Evolutionary conservation across 2,329 filamentous ascomycete genomes (phyloP).

Genomic region (Xylaria polymorpha): DNA sequence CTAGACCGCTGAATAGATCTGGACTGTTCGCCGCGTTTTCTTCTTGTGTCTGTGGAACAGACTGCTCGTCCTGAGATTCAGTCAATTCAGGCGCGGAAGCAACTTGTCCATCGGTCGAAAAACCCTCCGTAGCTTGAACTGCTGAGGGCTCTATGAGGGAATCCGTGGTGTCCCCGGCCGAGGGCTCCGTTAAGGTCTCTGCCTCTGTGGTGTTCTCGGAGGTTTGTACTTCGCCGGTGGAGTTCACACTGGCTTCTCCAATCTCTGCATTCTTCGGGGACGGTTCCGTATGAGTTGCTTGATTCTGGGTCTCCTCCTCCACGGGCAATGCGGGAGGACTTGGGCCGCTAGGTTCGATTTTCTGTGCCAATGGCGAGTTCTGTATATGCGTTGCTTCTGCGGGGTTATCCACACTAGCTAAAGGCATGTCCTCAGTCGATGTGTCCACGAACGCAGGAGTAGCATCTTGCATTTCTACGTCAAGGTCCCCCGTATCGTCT

Average conservation of each 20-base stretch:
- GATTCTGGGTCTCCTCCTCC: not conserved
- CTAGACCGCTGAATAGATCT: conserved; percentile 59
- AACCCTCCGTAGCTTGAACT: conserved; percentile 12
- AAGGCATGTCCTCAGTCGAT: conserved; percentile 13
- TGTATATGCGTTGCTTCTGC: conserved; percentile 5
- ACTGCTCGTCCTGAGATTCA: conserved; percentile 33
- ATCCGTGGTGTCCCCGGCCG: not conserved
- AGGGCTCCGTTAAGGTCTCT: not conserved
- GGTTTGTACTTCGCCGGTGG: conserved; percentile 4
- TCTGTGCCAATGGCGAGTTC: conserved; percentile 31
- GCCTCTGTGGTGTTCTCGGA: not conserved
- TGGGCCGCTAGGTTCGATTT: conserved; percentile 19
- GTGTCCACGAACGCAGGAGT: conserved; percentile 4
- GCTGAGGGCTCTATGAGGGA: not conserved
- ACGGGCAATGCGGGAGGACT: not conserved
- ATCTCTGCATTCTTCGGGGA: conserved; percentile 2
- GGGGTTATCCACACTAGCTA: not conserved
- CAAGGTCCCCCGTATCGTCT: conserved; percentile 3
- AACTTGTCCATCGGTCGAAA: conserved; percentile 38
- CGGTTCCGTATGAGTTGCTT: conserved; percentile 24
- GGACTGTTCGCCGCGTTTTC: conserved; percentile 54
- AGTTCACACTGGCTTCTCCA: not conserved
- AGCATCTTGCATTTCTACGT: conserved; percentile 32
- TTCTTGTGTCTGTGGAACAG: conserved; percentile 41
- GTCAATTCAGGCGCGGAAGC: conserved; percentile 32